Evolutionary conservation across 2,329 filamentous ascomycete genomes (phyloP).

Genomic region (Fusarium odoratissimum): DNA sequence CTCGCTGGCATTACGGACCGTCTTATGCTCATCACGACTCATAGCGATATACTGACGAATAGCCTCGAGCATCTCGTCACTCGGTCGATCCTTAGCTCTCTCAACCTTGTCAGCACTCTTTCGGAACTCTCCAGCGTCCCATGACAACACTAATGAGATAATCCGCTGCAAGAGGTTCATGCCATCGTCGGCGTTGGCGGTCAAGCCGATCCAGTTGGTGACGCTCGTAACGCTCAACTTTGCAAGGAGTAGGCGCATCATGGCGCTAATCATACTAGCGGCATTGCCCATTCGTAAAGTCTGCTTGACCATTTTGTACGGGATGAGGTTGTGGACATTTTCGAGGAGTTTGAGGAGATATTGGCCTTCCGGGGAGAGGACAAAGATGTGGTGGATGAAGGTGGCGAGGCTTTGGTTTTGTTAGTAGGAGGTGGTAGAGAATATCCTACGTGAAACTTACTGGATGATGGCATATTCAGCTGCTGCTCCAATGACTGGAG

Average conservation of each 20-base stretch:
- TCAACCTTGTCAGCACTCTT: conserved; percentile 74
- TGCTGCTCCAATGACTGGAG: conserved; percentile 70
- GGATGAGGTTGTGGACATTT: conserved; percentile 76
- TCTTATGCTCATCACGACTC: conserved; percentile 67
- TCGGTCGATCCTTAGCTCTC: conserved; percentile 65
- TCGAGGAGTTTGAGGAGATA: conserved; percentile 78
- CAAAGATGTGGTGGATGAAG: conserved; percentile 78
- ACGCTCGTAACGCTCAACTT: conserved; percentile 80
- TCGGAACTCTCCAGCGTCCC: conserved; percentile 78
- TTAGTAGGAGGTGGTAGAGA: conserved; percentile 24
- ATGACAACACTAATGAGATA: conserved; percentile 76
- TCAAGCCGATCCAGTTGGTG: conserved; percentile 83
- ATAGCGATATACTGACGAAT: conserved; percentile 69
- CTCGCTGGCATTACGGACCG: conserved; percentile 66
- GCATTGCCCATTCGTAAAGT: conserved; percentile 82
- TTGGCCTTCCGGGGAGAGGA: conserved; percentile 79
- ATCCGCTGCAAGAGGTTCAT: conserved; percentile 86
- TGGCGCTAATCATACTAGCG: conserved; percentile 82
- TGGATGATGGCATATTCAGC: conserved; percentile 76
- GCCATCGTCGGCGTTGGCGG: conserved; percentile 76
- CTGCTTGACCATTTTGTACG: conserved; percentile 78
- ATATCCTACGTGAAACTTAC: conserved; percentile 57
- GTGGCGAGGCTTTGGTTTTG: conserved; percentile 69
- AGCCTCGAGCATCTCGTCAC: conserved; percentile 69
- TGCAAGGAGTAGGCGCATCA: conserved; percentile 78